These are phyloP conservation scores for Nakazawaea peltata DNA, from an alignment of 805 yeast genomes.

Conservation along the genomic window DNA sequence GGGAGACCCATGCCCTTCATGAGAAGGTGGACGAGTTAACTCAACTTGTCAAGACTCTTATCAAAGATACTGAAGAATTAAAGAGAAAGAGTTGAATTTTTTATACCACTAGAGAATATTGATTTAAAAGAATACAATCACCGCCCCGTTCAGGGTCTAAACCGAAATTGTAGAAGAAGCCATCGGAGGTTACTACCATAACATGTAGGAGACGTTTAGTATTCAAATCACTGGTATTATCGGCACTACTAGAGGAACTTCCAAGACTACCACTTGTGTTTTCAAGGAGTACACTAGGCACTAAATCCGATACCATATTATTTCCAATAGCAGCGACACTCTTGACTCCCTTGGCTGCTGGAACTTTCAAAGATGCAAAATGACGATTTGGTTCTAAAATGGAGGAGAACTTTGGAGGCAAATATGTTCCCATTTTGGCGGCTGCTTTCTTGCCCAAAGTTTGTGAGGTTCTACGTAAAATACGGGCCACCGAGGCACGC, in stretches of 20 bases:
- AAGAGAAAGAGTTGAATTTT: no score
- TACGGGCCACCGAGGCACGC: conserved; percentile 64
- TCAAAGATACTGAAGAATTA: conserved; percentile 19
- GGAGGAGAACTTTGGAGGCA: conserved; percentile 79
- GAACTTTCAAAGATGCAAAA: conserved; percentile 66
- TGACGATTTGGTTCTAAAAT: conserved; percentile 89
- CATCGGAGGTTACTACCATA: conserved; percentile 81
- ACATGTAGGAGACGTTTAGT: conserved; percentile 37
- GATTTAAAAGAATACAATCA: conserved; percentile 77
- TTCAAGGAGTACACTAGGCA: conserved; percentile 16
- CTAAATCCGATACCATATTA: conserved; percentile 17
- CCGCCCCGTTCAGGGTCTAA: conserved; percentile 89
- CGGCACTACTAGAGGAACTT: conserved; percentile 12
- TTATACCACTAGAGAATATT: conserved; percentile 39
- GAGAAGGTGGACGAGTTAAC: conserved; percentile 41
- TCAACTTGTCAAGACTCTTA: conserved; percentile 28
- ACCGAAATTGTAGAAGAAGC: conserved; percentile 76
- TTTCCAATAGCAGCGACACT: conserved; percentile 42
- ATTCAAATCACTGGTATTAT: conserved; percentile 13
- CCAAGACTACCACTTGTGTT: conserved; percentile 12
- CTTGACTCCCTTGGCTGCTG: conserved; percentile 33
- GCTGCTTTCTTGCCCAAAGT: conserved; percentile 75
- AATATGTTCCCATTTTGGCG: conserved; percentile 79
- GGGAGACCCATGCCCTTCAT: conserved; percentile 56
- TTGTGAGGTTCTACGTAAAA: conserved; percentile 73